phyloP scores from a whole-genome alignment of 371 early-diverging fungal species.

The Mucor circinelloides region DNA sequence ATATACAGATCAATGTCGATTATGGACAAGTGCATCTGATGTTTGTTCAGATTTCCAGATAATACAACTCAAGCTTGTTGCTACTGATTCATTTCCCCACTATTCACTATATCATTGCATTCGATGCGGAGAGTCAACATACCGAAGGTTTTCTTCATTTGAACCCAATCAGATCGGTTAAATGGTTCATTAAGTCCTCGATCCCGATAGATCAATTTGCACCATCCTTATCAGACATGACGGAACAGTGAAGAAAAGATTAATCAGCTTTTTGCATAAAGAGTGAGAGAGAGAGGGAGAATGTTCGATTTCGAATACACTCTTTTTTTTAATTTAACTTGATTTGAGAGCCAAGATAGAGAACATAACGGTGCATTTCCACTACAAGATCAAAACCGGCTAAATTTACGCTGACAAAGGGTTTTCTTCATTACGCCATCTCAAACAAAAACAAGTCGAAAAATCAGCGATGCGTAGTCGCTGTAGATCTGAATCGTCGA shows the following conservation, averaged over 20 bases:
- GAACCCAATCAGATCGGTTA: constrained; percentile 7
- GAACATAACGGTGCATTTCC: background rate
- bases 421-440: background rate
- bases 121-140: background rate
- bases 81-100: background rate
- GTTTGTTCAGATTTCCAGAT: background rate
- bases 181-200: background rate
- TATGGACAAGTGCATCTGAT: no score
- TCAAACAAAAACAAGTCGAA: background rate
- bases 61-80: background rate
- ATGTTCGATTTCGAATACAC: background rate
- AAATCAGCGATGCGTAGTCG: background rate
- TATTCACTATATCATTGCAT: background rate
- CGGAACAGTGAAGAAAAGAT: background rate
- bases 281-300: background rate
- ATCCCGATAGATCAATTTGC: constrained; percentile 9
- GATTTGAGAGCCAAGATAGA: background rate
- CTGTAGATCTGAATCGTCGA: background rate
- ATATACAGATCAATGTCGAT: background rate
- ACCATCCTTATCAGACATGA: constrained; percentile 10
- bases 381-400: background rate
- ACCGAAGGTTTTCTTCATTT: background rate
- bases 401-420: no score
- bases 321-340: no score
- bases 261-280: background rate